phyloP scores from a whole-genome alignment of 202 grass and related monocot genomes.

The Bolboschoenoplectus hybrid region DNA sequence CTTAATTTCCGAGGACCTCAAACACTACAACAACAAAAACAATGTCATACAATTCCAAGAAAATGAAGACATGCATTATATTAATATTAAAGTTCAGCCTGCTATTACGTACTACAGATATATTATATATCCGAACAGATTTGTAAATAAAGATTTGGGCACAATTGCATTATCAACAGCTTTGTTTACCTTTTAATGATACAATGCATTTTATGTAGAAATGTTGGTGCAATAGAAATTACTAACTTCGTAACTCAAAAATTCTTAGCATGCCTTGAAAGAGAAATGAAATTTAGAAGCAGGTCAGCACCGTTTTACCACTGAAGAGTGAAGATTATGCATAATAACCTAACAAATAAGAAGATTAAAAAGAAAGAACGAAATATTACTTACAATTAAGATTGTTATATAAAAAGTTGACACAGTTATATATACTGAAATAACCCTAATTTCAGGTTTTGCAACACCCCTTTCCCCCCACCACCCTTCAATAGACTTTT shows the following conservation, averaged over 20 bases:
- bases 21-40: neutral
- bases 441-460: neutral
- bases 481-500: neutral
- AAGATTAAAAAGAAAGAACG: neutral
- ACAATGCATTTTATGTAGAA: neutral
- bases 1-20: neutral
- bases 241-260: neutral
- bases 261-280: neutral
- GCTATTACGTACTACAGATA: too few species aligned
- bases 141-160: neutral
- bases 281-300: neutral
- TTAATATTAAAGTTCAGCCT: too few species aligned
- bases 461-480: neutral
- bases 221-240: neutral
- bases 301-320: neutral
- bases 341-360: neutral
- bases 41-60: neutral
- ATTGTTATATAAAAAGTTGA: neutral
- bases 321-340: neutral
- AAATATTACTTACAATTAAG: neutral
- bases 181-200: neutral
- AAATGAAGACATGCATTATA: neutral
- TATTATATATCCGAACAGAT: neutral
- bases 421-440: neutral
- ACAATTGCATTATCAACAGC: neutral